These are phyloP conservation scores for Entrophospora sp. DNA, from an alignment of 192 early-diverging fungal genomes.

Conservation along the genomic window DNA sequence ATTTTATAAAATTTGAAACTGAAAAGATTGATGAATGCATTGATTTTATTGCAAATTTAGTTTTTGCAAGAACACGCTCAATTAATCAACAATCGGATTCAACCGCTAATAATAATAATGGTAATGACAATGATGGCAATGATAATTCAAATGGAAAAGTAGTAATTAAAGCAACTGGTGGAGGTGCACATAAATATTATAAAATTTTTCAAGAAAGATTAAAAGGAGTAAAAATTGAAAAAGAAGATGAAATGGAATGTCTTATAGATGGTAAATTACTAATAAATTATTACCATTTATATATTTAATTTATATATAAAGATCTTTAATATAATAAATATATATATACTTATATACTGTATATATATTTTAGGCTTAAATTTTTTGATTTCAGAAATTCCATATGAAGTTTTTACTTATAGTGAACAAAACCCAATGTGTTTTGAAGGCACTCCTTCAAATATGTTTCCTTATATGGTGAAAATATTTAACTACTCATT, in stretches of 20 bases:
- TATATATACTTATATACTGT: background rate
- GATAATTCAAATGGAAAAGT: conserved; percentile 28
- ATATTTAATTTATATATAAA: background rate
- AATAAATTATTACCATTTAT: background rate
- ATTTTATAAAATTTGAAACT: conserved; percentile 92
- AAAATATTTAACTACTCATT: conserved; percentile 4
- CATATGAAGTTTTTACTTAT: conserved; percentile 92
- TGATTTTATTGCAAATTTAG: conserved; percentile 63
- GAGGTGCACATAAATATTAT: conserved; percentile 77
- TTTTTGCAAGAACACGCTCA: conserved; percentile 29
- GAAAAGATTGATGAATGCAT: conserved; percentile 85
- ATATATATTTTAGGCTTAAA: conserved; percentile 56
- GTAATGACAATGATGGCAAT: no score
- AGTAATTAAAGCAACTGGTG: conserved; percentile 79
- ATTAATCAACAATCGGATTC: background rate
- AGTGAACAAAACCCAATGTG: conserved; percentile 58
- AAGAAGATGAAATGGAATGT: conserved; percentile 94
- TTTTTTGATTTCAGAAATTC: conserved; percentile 86
- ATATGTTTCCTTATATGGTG: conserved; percentile 86
- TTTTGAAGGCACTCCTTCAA: conserved; percentile 43
- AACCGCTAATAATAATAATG: no score
- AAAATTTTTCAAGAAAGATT: conserved; percentile 53
- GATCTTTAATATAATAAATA: background rate
- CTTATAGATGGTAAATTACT: conserved; percentile 49
- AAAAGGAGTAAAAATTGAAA: conserved; percentile 59